These are phyloP conservation scores for Micractinium sp. DNA, from an alignment of 139 green algal genomes.

Conservation along the genomic window DNA sequence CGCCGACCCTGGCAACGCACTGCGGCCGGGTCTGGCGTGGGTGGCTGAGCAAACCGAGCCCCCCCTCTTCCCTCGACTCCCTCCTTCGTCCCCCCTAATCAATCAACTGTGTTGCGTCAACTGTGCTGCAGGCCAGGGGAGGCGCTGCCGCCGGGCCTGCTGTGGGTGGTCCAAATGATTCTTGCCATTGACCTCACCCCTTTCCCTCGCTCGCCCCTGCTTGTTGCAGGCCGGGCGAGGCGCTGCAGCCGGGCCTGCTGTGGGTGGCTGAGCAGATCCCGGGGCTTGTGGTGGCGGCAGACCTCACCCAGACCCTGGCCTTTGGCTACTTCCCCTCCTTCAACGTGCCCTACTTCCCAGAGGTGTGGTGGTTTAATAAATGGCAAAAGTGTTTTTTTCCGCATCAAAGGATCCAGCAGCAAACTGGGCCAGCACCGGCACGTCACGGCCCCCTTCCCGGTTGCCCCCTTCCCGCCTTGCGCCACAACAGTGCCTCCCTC, in stretches of 20 bases:
- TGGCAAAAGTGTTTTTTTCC: too few species aligned
- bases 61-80: too few species aligned
- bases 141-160: background rate
- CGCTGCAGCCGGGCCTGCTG: slow-evolving; percentile 63
- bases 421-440: too few species aligned
- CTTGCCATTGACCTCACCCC: background rate
- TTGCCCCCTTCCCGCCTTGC: too few species aligned
- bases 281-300: slow-evolving; percentile 48
- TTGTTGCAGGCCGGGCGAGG: slow-evolving; percentile 41
- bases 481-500: too few species aligned
- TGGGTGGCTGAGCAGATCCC: slow-evolving; percentile 79
- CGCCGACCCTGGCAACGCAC: too few species aligned
- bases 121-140: background rate
- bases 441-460: background rate
- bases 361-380: too few species aligned
- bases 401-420: too few species aligned
- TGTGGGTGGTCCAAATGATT: background rate
- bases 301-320: slow-evolving; percentile 57
- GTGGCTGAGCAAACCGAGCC: too few species aligned
- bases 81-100: too few species aligned
- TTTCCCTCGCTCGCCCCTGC: background rate
- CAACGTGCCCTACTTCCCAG: slow-evolving; percentile 78
- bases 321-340: slow-evolving; percentile 75
- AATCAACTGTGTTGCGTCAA: too few species aligned
- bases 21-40: too few species aligned